Evolutionary conservation across 805 yeast species (phyloP).

Genomic region (Saccharomycodes ludwigii): DNA sequence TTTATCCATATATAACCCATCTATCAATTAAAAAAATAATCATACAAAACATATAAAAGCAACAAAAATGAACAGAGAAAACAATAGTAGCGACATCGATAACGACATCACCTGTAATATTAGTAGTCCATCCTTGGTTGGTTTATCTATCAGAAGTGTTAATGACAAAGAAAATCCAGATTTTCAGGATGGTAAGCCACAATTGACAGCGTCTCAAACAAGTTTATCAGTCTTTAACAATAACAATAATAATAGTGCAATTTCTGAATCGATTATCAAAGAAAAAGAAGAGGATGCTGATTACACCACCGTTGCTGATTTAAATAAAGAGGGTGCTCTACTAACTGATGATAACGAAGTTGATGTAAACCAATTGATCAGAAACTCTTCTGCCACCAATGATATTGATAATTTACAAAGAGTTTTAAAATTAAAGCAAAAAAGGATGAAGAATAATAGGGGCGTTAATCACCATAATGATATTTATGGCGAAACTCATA

Average conservation of each 20-base stretch:
- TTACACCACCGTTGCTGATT: slow-evolving; percentile 21
- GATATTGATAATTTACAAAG: too few species aligned
- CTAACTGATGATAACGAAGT: slow-evolving; percentile 22
- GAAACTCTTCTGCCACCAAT: slow-evolving; percentile 17
- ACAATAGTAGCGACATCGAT: too few species aligned
- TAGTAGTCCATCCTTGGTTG: slow-evolving; percentile 19
- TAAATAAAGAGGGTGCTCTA: slow-evolving; percentile 24
- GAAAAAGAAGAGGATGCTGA: slow-evolving; percentile 6
- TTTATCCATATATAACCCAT: too few species aligned
- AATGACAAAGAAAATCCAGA: slow-evolving; percentile 15
- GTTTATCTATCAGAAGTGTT: slow-evolving; percentile 18
- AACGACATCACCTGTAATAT: too few species aligned
- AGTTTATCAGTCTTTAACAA: slow-evolving; percentile 6
- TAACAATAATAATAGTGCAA: too few species aligned
- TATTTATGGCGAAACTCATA: too few species aligned
- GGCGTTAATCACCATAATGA: too few species aligned
- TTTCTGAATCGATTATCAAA: slow-evolving; percentile 6
- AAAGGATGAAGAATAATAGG: too few species aligned
- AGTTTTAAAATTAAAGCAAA: too few species aligned
- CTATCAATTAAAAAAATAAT: too few species aligned
- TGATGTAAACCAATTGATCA: slow-evolving; percentile 14
- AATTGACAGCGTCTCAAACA: too few species aligned
- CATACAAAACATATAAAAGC: background rate
- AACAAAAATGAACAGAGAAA: background rate
- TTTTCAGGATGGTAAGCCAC: slow-evolving; percentile 9